These are phyloP conservation scores for Dictyostelium purpureum DNA, from an alignment of 78 protist genomes.

Conservation along the genomic window DNA sequence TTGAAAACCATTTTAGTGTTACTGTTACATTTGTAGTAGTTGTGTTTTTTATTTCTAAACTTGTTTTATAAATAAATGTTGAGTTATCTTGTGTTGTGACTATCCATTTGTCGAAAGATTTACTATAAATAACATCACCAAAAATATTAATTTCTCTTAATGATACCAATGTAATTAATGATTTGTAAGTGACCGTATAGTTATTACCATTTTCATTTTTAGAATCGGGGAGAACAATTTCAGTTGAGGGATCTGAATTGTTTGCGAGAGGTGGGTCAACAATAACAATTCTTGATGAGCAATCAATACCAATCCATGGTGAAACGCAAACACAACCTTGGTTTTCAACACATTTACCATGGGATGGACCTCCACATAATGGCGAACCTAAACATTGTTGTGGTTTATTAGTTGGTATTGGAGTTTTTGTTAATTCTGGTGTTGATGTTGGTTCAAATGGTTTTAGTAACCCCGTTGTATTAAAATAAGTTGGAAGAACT, in stretches of 20 bases:
- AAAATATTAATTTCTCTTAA: background rate
- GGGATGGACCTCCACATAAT: background rate
- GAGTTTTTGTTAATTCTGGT: no score
- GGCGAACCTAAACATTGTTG: background rate
- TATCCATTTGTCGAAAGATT: background rate
- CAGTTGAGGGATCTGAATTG: no score
- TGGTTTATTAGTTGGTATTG: background rate
- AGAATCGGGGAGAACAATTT: no score
- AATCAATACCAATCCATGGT: conserved; percentile 17
- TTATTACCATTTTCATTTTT: background rate
- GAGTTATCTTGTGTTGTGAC: background rate
- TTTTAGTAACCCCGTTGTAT: no score
- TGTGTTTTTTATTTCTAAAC: background rate
- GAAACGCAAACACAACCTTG: background rate
- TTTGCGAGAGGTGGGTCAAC: no score
- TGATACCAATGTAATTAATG: conserved; percentile 15
- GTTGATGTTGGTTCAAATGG: no score
- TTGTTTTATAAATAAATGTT: background rate
- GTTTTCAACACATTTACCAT: background rate
- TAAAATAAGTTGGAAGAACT: background rate
- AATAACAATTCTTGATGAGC: background rate
- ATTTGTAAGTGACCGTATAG: background rate
- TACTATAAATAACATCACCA: background rate
- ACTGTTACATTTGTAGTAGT: background rate
- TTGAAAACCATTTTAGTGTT: conserved; percentile 1